Evolutionary conservation across 495 filamentous ascomycete genomes (phyloP), one percentile per base, ranked within the genome.

Genomic region (Geopyxis carbonaria): DNA sequence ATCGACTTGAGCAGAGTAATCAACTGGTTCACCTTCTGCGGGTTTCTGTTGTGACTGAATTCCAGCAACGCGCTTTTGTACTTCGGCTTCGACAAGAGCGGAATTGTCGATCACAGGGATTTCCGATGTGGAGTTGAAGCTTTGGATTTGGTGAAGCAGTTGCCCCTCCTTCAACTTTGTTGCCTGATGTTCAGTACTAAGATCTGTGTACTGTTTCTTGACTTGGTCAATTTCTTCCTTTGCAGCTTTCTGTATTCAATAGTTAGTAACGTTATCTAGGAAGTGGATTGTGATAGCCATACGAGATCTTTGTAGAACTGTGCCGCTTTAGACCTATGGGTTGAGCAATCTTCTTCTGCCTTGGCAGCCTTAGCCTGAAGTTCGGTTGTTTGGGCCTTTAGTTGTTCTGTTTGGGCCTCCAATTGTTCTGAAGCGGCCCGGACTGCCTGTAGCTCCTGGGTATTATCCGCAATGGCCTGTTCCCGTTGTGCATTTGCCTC

Each of bases 401-500:
- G 45, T 3, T 48, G 54, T 47, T 63, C 59, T 10, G 68, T 44
- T 16, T 58, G 55, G 1, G 23, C 38, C 22, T 46, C 51, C 21
- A 48, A 38, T 30, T 47, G 42, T 24, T 45, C 42, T 30, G 53
- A 38, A 13, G 42, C 39, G 7, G 16, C 34, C 11, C 30, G 20
- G 23, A 42, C 20, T 13, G 40, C 42, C 34, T 40, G 42, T 14
- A 60, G 47, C 22, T 57, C 50, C 39, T 66, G 58, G 1, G 38
- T 39, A 22, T 28, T 43, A 29, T n/a, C 21, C 40, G 45, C 51
- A 59, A 66, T 36, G 58, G 49, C 18, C 11, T 53, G 49, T 14
- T 60, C 56, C 39, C 65, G 39, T 32, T 70, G 59, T 9, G 53
- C 57, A 55, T 61, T 64, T 0, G 64, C 58, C 15, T 54, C 54